Evolutionary conservation across 495 filamentous ascomycete genomes (phyloP), one percentile per base, ranked within the genome.

Genomic region (Terfezia boudieri): DNA sequence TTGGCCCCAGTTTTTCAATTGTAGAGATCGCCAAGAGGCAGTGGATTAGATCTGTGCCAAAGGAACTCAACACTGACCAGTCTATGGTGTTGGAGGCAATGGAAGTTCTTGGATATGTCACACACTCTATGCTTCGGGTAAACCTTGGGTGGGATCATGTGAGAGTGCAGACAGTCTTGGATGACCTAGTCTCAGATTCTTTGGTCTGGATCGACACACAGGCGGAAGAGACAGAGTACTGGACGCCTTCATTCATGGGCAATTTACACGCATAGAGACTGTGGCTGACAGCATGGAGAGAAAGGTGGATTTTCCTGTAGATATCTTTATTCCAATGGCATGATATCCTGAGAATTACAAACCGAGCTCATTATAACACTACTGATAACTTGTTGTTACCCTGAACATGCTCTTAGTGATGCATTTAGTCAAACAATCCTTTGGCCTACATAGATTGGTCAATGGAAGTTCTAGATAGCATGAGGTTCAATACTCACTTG

Each of bases 61-160:
- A 94, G 68, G 92, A 99, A 69, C 75, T 99, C 53, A 95, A 93
- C 62, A 87, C 79, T 12, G 90, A 99, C 64, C 90, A 99, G 70
- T 79, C 83, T 51, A 84, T 79, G 8, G 90, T 94, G 12, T 73
- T 99, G 8, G 92, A 96, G 67, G 86, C 79, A 0, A 86, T 85
- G 3, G 79, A 84, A 56, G 67, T 96, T 20, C 70, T 94, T 14
- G 87, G 90, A 0, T 94, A 84, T 64, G 84, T 96, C 22, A 89
- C 78, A 53, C 75, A 87, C 23, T 87, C 84, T 0, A 94, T 99
- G 88, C 67, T 99, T 49, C 83, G 83, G 68, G 69, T 80, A n/a
- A 99, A 96, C 65, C 70, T 96, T 16, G 73, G 71, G 9, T 99
- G 90, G 90, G 80, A 86, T 59, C 71, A 80, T 32, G 81, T 86